phyloP scores from a whole-genome alignment of 2,329 filamentous ascomycete genomes.

The Dactylellina sp. region DNA sequence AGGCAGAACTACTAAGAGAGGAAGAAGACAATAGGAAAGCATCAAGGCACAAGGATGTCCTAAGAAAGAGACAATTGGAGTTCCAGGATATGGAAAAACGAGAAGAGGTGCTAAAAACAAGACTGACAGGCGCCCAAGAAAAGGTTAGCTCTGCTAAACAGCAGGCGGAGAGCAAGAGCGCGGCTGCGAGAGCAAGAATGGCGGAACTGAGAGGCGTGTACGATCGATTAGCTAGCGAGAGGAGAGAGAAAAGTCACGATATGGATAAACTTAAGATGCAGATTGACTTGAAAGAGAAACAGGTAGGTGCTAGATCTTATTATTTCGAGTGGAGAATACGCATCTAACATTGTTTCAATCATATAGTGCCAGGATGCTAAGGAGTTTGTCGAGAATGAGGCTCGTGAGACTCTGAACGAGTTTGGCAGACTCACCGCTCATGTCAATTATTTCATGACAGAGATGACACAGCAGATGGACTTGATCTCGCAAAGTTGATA shows the following conservation, averaged over 20 bases:
- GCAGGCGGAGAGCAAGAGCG: constrained; percentile 82
- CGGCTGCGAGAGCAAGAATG: constrained; percentile 86
- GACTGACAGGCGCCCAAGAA: constrained; percentile 86
- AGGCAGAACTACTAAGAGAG: constrained; percentile 85
- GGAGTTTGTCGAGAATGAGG: constrained; percentile 95
- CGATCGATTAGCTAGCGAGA: constrained; percentile 82
- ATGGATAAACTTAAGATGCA: constrained; percentile 92
- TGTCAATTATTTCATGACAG: constrained; percentile 96
- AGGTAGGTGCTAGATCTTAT: constrained; percentile 70
- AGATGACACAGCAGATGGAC: constrained; percentile 90
- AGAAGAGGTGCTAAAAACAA: constrained; percentile 82
- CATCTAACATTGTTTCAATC: constrained; percentile 27
- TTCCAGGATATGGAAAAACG: constrained; percentile 91
- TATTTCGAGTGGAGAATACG: constrained; percentile 45
- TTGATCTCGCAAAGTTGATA: constrained; percentile 60
- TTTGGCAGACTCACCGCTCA: constrained; percentile 98
- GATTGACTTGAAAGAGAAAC: constrained; percentile 98
- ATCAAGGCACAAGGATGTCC: constrained; percentile 82
- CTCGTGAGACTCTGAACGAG: constrained; percentile 89
- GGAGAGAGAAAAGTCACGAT: constrained; percentile 85
- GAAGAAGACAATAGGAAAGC: constrained; percentile 88
- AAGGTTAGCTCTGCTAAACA: constrained; percentile 85
- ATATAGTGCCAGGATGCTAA: constrained; percentile 93
- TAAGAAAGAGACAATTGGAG: constrained; percentile 87
- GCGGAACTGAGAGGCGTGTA: constrained; percentile 86